Base-by-base conservation (phyloP, 495 filamentous ascomycete genomes). In the Clavariopsis aquatica region DNA sequence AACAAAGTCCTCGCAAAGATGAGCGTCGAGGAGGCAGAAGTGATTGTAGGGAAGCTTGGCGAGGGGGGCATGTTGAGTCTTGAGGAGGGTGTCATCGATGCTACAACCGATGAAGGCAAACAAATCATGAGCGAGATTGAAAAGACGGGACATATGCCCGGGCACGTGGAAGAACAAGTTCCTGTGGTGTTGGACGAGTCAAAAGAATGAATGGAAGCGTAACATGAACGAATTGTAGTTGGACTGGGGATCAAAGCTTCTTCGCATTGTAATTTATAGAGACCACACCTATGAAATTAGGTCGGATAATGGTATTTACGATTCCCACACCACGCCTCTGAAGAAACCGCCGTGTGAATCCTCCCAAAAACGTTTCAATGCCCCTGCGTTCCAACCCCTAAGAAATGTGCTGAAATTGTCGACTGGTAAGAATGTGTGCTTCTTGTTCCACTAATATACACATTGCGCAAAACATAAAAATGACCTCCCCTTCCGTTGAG, bases 1-100 rank as follows among this genome's bases (percentile, higher is more conserved):
- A 98, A 98, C 78, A 93, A 95, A 79, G 94, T 96, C 10, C 80
- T 98, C 63, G 94, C 91, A 23, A 89, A 89, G 73, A 91, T 98
- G 93, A 88, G 84, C 61, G 91, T 98, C 0, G 87, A 89, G 43
- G 93, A 97, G 62, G 94, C 95, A 0, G 95, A 98, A 78, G 89
- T 91, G 69, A 74, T 98, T 22, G 92, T 98, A 47, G 89, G 84
- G 66, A 83, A 89, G 72, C 77, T 98, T 53, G 85, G 93, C 22
- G 83, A 96, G 80, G 89, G 91, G 6, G 91, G 89, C 19, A 94
- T 98, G 84, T 78, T 98, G 67, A 96, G 91, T 73, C 74, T 98
- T 49, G 93, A 98, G 73, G 84, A 93, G 67, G 86, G 93, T 34
- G 90, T 98, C 54, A 93, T 98, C 69, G 94, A 98, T 78, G 90